Conservation (phyloP, 768 basidiomycete genomes). For the Cystobasidium onofrii region DNA sequence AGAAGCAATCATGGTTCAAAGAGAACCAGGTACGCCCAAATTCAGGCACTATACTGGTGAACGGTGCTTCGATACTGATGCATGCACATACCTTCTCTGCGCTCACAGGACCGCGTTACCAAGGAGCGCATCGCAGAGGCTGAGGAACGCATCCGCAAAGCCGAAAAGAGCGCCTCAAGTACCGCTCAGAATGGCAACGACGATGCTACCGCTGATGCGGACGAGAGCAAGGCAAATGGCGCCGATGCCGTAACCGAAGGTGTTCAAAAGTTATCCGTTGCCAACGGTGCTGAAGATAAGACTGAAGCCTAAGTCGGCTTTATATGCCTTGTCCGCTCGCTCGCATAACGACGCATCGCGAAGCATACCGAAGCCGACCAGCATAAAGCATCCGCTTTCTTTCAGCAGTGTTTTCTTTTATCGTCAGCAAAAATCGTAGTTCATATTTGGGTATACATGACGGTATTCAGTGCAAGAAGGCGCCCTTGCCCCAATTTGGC, state of each 20-base stretch:
- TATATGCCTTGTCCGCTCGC: too few species aligned
- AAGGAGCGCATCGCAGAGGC: conserved; percentile 38
- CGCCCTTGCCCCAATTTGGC: too few species aligned
- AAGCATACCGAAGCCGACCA: too few species aligned
- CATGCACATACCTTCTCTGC: too few species aligned
- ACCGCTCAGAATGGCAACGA: background rate
- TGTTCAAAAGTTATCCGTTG: background rate
- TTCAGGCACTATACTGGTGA: too few species aligned
- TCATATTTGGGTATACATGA: too few species aligned
- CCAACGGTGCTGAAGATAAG: background rate
- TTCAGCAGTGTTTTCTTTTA: too few species aligned
- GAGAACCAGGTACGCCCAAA: conserved; percentile 68
- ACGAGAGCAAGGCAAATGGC: conserved; percentile 6
- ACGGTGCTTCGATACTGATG: too few species aligned
- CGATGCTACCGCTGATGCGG: conserved; percentile 26
- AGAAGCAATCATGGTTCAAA: conserved; percentile 89
- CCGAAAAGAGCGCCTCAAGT: conserved; percentile 50
- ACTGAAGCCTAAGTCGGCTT: background rate
- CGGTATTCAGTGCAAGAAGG: too few species aligned
- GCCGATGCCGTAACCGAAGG: conserved; percentile 4
- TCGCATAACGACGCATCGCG: too few species aligned
- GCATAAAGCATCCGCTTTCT: too few species aligned
- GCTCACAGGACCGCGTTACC: conserved; percentile 39
- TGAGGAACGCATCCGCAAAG: conserved; percentile 66
- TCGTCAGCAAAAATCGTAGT: too few species aligned